These are phyloP conservation scores for Penicillium paxilli DNA, from an alignment of 495 filamentous ascomycete species.

Conservation along the genomic window DNA sequence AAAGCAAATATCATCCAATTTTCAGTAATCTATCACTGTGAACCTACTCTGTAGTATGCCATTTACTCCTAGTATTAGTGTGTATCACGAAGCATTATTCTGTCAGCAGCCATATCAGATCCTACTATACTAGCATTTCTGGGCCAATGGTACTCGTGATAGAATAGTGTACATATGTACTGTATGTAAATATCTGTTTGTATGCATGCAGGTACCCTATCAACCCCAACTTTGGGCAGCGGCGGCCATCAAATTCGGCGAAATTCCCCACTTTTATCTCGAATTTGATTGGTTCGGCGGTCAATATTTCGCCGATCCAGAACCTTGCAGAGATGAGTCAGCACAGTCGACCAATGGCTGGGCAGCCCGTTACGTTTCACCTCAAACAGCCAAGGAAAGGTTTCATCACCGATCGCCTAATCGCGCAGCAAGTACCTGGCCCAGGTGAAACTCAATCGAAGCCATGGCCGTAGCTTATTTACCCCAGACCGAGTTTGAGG, in stretches of 20 bases:
- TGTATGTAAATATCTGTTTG: no score
- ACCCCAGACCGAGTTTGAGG: constrained; percentile 13
- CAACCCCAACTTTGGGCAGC: background rate
- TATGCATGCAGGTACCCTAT: no score
- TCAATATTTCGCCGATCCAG: background rate
- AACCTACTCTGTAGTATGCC: no score
- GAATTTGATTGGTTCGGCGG: background rate
- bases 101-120: no score
- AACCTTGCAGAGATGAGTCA: background rate
- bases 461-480: constrained; percentile 19
- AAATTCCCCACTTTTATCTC: background rate
- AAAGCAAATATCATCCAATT: no score
- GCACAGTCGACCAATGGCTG: background rate
- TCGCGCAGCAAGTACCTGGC: background rate
- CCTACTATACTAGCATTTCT: no score
- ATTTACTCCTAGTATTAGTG: no score
- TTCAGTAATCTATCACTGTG: no score
- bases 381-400: background rate
- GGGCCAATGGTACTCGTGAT: no score
- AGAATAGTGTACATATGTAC: no score
- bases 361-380: constrained; percentile 10
- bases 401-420: constrained; percentile 2
- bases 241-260: background rate
- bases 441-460: constrained; percentile 11
- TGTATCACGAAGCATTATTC: no score